Conservation (phyloP, 345 rosid genomes). For the Eutrema yunnanense region DNA sequence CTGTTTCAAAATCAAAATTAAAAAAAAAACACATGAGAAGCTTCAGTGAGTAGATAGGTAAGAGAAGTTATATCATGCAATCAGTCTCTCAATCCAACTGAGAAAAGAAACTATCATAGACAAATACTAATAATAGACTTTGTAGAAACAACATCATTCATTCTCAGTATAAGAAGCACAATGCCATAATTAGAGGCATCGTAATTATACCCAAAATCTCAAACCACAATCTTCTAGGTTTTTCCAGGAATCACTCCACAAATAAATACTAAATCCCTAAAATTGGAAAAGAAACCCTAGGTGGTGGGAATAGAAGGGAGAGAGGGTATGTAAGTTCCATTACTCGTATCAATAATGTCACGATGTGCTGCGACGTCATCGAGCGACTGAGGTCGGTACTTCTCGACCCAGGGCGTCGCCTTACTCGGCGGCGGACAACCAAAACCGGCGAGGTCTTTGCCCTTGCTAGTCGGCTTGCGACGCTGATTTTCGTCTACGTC, state of each 20-base stretch:
- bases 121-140: neutral
- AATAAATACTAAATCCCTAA: neutral
- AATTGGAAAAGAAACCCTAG: constrained; percentile 22
- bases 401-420: constrained; percentile 93
- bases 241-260: neutral
- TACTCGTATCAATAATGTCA: constrained; percentile 96
- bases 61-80: constrained; percentile 1
- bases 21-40: constrained; percentile 1
- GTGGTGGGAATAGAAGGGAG: neutral
- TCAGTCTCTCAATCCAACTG: neutral
- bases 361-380: constrained; percentile 98
- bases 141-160: neutral
- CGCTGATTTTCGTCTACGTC: constrained; percentile 45
- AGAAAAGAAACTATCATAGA: neutral
- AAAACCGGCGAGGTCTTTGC: constrained; percentile 40
- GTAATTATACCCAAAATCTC: neutral
- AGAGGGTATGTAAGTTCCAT: neutral
- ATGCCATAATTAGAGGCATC: neutral
- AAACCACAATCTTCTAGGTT: neutral
- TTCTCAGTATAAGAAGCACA: neutral
- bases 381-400: constrained; percentile 93
- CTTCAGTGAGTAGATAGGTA: neutral
- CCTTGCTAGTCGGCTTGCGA: constrained; percentile 36
- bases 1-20: constrained; percentile 29
- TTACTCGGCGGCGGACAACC: constrained; percentile 36